A percentile compares a stretch with the other conserved stretches of the same genome.
phyloP scores from a whole-genome alignment of 202 grass and related monocot genomes.

The Cymbopogon flexuosus region DNA sequence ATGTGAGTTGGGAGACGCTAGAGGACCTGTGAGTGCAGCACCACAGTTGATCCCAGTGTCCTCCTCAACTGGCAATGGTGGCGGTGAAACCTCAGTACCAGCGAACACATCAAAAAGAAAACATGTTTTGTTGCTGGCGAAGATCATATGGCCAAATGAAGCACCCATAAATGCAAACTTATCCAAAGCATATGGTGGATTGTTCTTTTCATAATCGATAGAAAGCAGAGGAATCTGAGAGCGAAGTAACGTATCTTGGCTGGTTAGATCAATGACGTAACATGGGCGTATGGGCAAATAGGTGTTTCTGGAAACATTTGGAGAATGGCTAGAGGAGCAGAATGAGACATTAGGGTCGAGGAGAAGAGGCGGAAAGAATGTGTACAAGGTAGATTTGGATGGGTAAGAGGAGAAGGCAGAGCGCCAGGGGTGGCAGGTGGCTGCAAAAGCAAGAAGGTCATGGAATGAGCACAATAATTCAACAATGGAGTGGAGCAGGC shows the following conservation, averaged over 20 bases:
- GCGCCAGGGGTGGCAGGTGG: slow-evolving; percentile 47
- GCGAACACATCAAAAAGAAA: slow-evolving; percentile 40
- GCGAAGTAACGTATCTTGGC: not conserved
- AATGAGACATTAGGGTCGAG: not conserved
- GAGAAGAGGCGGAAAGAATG: slow-evolving; percentile 39
- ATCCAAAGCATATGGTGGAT: not conserved
- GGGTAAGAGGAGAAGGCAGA: slow-evolving; percentile 4
- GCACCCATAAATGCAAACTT: slow-evolving; percentile 29
- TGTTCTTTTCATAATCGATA: not conserved
- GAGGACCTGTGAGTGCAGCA: slow-evolving; percentile 18
- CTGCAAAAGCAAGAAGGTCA: slow-evolving; percentile 41
- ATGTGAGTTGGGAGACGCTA: slow-evolving; percentile 16
- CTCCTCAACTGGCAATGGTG: not conserved
- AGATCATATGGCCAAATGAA: slow-evolving; percentile 58
- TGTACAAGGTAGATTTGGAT: slow-evolving; percentile 13
- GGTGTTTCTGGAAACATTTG: not conserved
- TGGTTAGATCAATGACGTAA: slow-evolving; percentile 24
- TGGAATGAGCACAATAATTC: not conserved
- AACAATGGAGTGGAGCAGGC: slow-evolving; percentile 39
- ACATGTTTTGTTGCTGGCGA: not conserved
- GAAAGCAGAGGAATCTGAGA: slow-evolving; percentile 11
- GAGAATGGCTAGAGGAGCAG: not conserved
- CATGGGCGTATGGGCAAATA: slow-evolving; percentile 7
- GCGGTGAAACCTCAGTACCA: not conserved
- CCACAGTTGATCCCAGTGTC: not conserved